Percentiles rank a stretch among this genome's conserved stretches.
Conservation (phyloP, 2,329 filamentous ascomycete genomes). For the Cladosporium velox region DNA sequence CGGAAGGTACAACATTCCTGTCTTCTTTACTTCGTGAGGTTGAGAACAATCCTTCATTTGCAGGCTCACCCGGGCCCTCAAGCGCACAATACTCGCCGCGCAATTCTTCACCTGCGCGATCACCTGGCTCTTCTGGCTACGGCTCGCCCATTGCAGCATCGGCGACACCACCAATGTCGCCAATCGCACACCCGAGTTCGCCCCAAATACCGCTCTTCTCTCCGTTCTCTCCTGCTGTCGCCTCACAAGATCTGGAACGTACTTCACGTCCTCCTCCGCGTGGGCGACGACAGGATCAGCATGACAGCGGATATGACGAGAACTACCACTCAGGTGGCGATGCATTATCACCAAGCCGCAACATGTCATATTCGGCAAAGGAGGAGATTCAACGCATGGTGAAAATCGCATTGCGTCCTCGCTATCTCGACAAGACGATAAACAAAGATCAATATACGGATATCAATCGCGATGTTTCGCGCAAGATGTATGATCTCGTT, state of each 20-base stretch:
- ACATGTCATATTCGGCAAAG: constrained; percentile 79
- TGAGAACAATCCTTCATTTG: constrained; percentile 57
- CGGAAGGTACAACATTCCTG: constrained; percentile 73
- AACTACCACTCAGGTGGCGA: constrained; percentile 32
- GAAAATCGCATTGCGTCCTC: constrained; percentile 75
- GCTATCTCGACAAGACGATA: constrained; percentile 77
- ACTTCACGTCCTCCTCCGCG: constrained; percentile 20
- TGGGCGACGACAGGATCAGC: constrained; percentile 28
- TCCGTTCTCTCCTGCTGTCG: constrained; percentile 57
- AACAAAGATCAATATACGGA: constrained; percentile 87
- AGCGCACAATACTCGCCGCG: constrained; percentile 42
- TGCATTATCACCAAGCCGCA: constrained; percentile 37
- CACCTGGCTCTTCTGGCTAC: constrained; percentile 62
- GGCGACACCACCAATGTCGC: constrained; percentile 63
- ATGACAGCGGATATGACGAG: constrained; percentile 28
- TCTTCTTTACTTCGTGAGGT: constrained; percentile 87
- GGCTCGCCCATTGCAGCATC: constrained; percentile 14
- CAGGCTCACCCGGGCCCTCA: constrained; percentile 36
- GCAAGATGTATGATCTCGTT: constrained; percentile 76
- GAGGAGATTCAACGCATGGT: constrained; percentile 88
- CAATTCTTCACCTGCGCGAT: constrained; percentile 58
- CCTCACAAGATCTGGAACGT: constrained; percentile 24
- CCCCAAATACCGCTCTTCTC: constrained; percentile 59
- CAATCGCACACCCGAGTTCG: constrained; percentile 71
- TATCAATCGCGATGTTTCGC: constrained; percentile 88